Conservation (phyloP, 495 filamentous ascomycete species). For the Glarea lozoyensis region DNA sequence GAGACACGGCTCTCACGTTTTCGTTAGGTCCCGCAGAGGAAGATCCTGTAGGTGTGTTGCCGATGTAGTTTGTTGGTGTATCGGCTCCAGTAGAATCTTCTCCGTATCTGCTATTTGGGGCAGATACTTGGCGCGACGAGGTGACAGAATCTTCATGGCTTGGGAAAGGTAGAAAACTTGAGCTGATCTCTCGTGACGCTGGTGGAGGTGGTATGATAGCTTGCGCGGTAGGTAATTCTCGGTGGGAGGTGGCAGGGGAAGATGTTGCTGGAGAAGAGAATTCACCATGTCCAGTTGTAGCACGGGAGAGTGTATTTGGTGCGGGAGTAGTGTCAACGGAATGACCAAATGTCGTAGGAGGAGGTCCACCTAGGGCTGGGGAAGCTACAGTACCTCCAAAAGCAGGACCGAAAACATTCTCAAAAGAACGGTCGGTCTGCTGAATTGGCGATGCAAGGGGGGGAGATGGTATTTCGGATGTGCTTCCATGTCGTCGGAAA, state of each 20-base stretch:
- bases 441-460: constrained; percentile 34
- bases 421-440: constrained; percentile 64
- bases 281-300: constrained; percentile 3
- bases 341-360: constrained; percentile 58
- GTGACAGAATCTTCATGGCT: constrained; percentile 57
- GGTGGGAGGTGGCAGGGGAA: constrained; percentile 5
- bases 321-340: constrained; percentile 28
- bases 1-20: constrained; percentile 21
- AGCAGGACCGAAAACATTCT: constrained; percentile 80
- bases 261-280: constrained; percentile 12
- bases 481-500: constrained; percentile 65
- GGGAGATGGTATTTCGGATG: constrained; percentile 53
- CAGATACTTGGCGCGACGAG: constrained; percentile 71
- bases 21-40: constrained; percentile 16
- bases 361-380: constrained; percentile 33
- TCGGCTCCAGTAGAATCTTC: constrained; percentile 44
- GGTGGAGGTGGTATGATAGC: constrained; percentile 43
- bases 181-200: constrained; percentile 63
- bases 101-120: constrained; percentile 67
- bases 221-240: constrained; percentile 6
- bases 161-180: constrained; percentile 59
- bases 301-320: constrained; percentile 5
- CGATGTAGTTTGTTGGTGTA: constrained; percentile 44
- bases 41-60: constrained; percentile 25
- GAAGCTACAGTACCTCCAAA: constrained; percentile 37